Evolutionary conservation across 2,329 filamentous ascomycete species (phyloP), one percentile per base, ranked within the genome.

Genomic region (Botrytis galanthina): DNA sequence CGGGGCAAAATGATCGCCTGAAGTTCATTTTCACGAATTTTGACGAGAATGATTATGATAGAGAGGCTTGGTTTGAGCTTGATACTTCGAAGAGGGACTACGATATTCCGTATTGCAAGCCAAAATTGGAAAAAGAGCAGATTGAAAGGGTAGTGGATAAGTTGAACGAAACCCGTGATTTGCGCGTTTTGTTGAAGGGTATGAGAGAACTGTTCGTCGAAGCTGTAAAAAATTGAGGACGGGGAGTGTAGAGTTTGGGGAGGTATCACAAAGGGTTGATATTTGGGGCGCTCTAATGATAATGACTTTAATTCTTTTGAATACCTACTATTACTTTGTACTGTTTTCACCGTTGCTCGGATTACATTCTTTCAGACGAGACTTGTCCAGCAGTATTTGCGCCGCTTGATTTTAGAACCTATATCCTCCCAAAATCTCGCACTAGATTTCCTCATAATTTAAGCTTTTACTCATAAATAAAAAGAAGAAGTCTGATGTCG

Each of bases 31-130:
- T 94, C 81, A 92, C 90, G 42, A 93, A 97, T 82, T 86, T 98
- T 63, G 90, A 97, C 80, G 94, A 97, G 84, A 89, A 90, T 79
- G 91, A 96, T 80, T 95, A 93, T 91, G 93, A 95, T 78, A 88
- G 90, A 74, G 95, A 98, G 84, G 94, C 93, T 22, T 97, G 93
- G 91, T 98, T 99, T 81, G 95, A 98, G 84, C 85, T 99, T 73
- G 91, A 92, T 77, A 97, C 93, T 63, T 89, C 90, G 51, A 90
- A 89, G 76, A 87, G 93, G 74, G 95, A 97, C 79, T 98, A 98
- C 82, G 92, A 93, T 76, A 92, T 98, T 54, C 88, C 90, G 74
- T 91, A 93, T 78, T 92, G 91, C 79, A 87, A 92, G 80, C 96
- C 96, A 20, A 95, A 94, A 83, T 84, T 97, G 76, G 93, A 97